A percentile compares a stretch with the other conserved stretches of the same genome.
Evolutionary conservation across 2,329 filamentous ascomycete genomes (phyloP).

Genomic region (Cercospora sojina): DNA sequence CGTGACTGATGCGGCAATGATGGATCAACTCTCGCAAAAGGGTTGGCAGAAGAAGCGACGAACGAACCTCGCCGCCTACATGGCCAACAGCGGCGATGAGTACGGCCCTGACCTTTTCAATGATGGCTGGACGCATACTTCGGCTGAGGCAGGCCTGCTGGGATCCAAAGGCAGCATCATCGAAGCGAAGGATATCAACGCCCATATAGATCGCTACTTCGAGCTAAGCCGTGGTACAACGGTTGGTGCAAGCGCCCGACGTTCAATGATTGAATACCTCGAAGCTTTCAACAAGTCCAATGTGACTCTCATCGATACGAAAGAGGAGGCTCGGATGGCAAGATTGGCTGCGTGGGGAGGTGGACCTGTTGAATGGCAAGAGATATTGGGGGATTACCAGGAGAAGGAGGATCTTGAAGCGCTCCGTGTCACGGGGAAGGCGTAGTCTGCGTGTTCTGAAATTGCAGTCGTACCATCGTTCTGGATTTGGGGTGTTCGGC

Average conservation of each 20-base stretch:
- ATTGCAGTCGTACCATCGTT: background rate
- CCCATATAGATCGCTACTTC: background rate
- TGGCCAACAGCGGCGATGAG: background rate
- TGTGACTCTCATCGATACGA: constrained; percentile 61
- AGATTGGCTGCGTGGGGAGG: background rate
- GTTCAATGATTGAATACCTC: constrained; percentile 39
- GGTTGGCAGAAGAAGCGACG: constrained; percentile 54
- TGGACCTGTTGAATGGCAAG: background rate
- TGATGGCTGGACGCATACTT: constrained; percentile 8
- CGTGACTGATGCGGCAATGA: constrained; percentile 44
- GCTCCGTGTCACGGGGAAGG: too few species aligned
- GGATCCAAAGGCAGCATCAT: background rate
- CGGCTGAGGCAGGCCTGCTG: constrained; percentile 12
- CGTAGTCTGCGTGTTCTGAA: too few species aligned
- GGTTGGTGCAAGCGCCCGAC: constrained; percentile 63
- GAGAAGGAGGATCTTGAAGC: background rate
- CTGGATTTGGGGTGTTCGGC: background rate
- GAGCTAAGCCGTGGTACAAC: constrained; percentile 58
- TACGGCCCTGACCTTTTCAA: background rate
- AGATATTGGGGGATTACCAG: background rate
- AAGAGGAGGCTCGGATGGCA: background rate
- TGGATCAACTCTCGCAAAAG: constrained; percentile 35
- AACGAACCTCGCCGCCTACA: constrained; percentile 41
- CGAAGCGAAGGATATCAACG: background rate
- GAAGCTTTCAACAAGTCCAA: constrained; percentile 58